phyloP scores from a whole-genome alignment of 1,284 basidiomycete genomes.

The Tylopilus sp. region DNA sequence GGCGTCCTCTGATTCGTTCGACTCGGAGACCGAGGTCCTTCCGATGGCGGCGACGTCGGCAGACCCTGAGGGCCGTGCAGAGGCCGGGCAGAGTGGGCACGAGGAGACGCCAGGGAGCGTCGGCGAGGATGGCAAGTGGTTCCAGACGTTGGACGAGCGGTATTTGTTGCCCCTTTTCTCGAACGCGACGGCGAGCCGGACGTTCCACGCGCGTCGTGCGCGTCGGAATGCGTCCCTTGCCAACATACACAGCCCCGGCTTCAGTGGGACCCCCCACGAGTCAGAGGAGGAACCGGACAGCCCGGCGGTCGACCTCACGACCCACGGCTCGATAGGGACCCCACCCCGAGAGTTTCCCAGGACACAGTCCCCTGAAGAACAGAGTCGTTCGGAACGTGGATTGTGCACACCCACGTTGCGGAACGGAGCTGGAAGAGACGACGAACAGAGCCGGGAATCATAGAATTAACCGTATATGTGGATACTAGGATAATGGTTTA shows the following conservation, averaged over 20 bases:
- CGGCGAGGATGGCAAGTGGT: constrained; percentile 83
- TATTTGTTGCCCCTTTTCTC: constrained; percentile 94
- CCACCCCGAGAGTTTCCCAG: constrained; percentile 29
- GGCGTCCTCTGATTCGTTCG: constrained; percentile 68
- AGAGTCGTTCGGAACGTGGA: constrained; percentile 59
- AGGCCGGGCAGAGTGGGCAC: not conserved
- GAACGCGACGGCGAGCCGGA: constrained; percentile 87
- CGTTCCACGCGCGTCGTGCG: constrained; percentile 79
- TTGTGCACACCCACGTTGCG: constrained; percentile 54
- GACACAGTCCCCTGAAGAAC: constrained; percentile 40
- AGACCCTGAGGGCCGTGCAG: constrained; percentile 18
- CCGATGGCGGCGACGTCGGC: constrained; percentile 60
- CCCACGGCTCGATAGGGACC: constrained; percentile 9
- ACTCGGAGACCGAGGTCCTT: constrained; percentile 78
- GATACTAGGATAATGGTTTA: not conserved
- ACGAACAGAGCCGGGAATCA: constrained; percentile 8
- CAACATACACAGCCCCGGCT: constrained; percentile 32
- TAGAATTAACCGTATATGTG: not conserved
- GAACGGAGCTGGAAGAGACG: constrained; percentile 40
- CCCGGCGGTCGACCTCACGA: constrained; percentile 41
- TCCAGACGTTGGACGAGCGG: constrained; percentile 92
- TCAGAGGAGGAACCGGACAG: constrained; percentile 58
- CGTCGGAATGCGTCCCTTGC: constrained; percentile 43
- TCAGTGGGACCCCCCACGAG: constrained; percentile 47
- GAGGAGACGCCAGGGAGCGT: constrained; percentile 6